Evolutionary conservation across 306 rosid species (phyloP), one percentile per base, ranked within the genome.

Genomic region (Trifolium dubium): DNA sequence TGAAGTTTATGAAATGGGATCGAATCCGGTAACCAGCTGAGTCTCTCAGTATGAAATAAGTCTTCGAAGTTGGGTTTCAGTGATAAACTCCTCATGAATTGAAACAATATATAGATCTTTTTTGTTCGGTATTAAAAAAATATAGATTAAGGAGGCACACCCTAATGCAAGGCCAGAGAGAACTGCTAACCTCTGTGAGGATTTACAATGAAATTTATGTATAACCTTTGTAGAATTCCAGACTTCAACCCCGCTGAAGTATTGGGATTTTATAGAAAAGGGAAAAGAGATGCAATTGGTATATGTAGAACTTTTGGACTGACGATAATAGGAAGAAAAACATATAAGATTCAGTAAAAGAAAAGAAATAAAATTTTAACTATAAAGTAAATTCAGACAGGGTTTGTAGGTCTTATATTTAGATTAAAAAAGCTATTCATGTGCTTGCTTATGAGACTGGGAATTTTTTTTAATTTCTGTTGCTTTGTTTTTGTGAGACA

Each of bases 401-500:
- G 10, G 29, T 51, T 51, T 1, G 39, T 18, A 51, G 30, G 13
- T 17, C 29, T 1, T 18, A 15, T 15, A 5, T 50, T 50, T 50
- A 15, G 56, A 50, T 7, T 50, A 50, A 15, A 15, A 43, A 44
- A 12, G 6, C 50, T 44, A 44, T n/a, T 44, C 6, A 11, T 44
- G 50, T 44, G 49, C 12, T 44, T 44, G n/a, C 15, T 44, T 23
- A 23, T 23, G 23, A 23, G 23, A 23, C 23, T 23, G 23, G 23
- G 23, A 23, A 23, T 23, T 23, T n/a, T n/a, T n/a, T n/a, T n/a
- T n/a, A 35, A 35, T 35, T 6, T 35, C 18, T 49, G 54, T 49
- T 49, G 19, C 55, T 49, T n/a, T n/a, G 55, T n/a, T n/a, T 49
- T n/a, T 50, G 56, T 50, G 56, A 50, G 56, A 15, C 19, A n/a